These are phyloP conservation scores for Hypoxylon sp. DNA, from an alignment of 2,329 filamentous ascomycete genomes.

Conservation along the genomic window DNA sequence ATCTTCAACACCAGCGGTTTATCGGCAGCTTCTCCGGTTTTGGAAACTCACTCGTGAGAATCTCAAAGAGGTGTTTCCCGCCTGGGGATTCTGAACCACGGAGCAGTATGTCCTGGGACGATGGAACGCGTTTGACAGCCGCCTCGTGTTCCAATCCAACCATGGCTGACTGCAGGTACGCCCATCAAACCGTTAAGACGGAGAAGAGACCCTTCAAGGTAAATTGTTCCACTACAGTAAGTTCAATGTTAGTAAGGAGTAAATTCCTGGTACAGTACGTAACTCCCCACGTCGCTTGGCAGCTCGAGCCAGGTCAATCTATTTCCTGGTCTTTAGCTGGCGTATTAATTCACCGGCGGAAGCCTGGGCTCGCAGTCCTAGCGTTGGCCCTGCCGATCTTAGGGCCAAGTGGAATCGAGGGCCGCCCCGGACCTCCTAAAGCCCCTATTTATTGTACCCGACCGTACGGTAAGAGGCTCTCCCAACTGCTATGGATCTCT, in stretches of 20 bases:
- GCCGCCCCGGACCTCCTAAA: conserved; percentile 42
- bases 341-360: conserved; percentile 44
- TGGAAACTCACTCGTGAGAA: conserved; percentile 41
- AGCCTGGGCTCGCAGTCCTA: conserved; percentile 41
- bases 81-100: conserved; percentile 40
- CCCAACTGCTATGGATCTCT: conserved; percentile 36
- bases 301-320: conserved; percentile 38
- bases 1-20: conserved; percentile 39
- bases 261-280: conserved; percentile 41
- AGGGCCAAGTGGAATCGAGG: conserved; percentile 43
- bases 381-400: conserved; percentile 44
- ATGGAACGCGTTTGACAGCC: conserved; percentile 45
- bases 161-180: conserved; percentile 40
- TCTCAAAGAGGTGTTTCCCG: conserved; percentile 34
- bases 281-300: conserved; percentile 39
- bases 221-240: conserved; percentile 43
- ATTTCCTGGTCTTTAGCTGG: conserved; percentile 42
- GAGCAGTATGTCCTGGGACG: conserved; percentile 39
- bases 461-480: conserved; percentile 41
- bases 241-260: conserved; percentile 37
- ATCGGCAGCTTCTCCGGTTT: conserved; percentile 41
- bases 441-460: conserved; percentile 41
- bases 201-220: conserved; percentile 42
- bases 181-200: conserved; percentile 36
- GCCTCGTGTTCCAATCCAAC: conserved; percentile 45